phyloP scores from a whole-genome alignment of 2,329 filamentous ascomycete genomes.

The Eutypella sp. region DNA sequence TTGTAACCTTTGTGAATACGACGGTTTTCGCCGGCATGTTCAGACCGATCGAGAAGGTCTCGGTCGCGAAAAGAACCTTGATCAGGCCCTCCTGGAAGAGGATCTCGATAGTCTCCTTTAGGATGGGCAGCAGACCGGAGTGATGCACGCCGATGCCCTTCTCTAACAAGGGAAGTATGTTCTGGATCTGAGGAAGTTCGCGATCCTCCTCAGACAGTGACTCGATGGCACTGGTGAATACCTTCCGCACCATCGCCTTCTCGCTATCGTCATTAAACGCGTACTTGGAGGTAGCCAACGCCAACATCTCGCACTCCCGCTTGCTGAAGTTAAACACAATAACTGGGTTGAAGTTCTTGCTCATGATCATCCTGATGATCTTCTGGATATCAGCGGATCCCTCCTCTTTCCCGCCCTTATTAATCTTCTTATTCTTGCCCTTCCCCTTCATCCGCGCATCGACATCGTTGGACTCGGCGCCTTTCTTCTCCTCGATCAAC shows the following conservation, averaged over 20 bases:
- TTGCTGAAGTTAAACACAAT: constrained; percentile 99
- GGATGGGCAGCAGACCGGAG: constrained; percentile 86
- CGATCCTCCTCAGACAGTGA: constrained; percentile 90
- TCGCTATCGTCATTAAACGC: constrained; percentile 96
- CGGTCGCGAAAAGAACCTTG: constrained; percentile 95
- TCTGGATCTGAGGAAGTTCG: constrained; percentile 79
- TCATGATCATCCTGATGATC: constrained; percentile 98
- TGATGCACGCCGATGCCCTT: constrained; percentile 97
- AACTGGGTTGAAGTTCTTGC: constrained; percentile 94
- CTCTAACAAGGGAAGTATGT: constrained; percentile 82
- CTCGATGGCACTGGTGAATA: constrained; percentile 90
- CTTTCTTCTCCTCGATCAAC: constrained; percentile 80
- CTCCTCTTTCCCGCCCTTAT: constrained; percentile 75
- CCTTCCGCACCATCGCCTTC: constrained; percentile 88
- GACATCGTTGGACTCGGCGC: constrained; percentile 73
- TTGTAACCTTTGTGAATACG: constrained; percentile 94
- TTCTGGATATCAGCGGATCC: constrained; percentile 85
- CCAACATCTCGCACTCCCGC: constrained; percentile 87
- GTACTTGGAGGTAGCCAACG: constrained; percentile 78
- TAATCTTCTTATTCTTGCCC: constrained; percentile 82
- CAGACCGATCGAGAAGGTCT: constrained; percentile 96
- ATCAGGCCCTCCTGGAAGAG: constrained; percentile 96
- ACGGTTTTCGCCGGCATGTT: constrained; percentile 99
- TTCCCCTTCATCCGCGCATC: constrained; percentile 78
- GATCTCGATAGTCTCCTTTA: constrained; percentile 99